Evolutionary conservation across 2,329 filamentous ascomycete species (phyloP), one percentile per base, ranked within the genome.

Genomic region (Nectriaceae sp.): DNA sequence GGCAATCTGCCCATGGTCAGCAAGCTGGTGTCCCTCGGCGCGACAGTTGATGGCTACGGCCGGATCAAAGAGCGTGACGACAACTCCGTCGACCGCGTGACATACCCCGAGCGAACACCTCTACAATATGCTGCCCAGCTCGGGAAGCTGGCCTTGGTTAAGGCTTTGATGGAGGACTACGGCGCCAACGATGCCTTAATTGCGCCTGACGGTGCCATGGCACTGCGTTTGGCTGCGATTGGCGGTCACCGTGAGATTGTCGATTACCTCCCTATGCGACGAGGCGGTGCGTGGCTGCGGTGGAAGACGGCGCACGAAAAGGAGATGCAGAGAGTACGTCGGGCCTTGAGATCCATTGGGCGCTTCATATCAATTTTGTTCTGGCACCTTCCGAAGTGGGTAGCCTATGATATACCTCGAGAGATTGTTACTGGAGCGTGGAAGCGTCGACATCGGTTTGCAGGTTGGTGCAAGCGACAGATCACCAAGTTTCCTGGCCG

Each of bases 131-230:
- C 75, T 3, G 74, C 75, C 1, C 60, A 64, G 20, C 47, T 50
- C 1, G 75, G 75, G 2, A 65, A 70, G 10, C 52, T 76, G 3
- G 63, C 70, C 3, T 49, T 78, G 4, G 74, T 73, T 24, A 69
- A 63, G 51, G 57, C 76, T 1, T 59, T 78, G 11, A 59, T 72
- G 40, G 65, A 72, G 16, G 66, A 70, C 11, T 69, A 70, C 19
- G 59, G 63, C 16, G 74, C 74, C 11, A 68, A 77, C 52, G 75
- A 77, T 55, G 56, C 63, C 1, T 42, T 75, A 4, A 62, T 77
- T 8, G 73, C 75, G 1, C 70, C 72, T 4, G 74, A 77, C 44
- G 76, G 75, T 0, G 68, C 75, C 42, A 65, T 71, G 1, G 75
- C 75, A 1, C 59, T 78, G 13, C 70, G 75, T 1, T 65, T 79